phyloP scores from a whole-genome alignment of 192 early-diverging fungal genomes.

The Coemansia sp. region DNA sequence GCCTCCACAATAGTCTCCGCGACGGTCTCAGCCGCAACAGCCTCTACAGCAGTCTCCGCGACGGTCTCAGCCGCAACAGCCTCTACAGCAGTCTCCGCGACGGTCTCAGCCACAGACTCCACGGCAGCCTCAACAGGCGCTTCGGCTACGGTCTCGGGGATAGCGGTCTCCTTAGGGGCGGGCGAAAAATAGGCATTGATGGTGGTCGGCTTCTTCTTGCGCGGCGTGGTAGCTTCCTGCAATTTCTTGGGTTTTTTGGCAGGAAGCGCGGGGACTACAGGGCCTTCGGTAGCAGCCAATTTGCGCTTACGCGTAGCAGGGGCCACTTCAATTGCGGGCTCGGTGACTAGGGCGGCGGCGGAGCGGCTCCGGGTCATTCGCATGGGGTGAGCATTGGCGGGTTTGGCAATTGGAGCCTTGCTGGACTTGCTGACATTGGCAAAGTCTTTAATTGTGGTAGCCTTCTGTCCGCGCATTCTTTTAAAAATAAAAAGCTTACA shows the following conservation, averaged over 20 bases:
- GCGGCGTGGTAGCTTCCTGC: background rate
- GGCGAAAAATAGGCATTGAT: slow-evolving; percentile 31
- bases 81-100: background rate
- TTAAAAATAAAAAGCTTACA: no score
- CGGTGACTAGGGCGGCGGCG: background rate
- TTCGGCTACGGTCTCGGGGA: background rate
- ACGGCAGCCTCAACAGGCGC: background rate
- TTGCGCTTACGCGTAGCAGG: slow-evolving; percentile 33
- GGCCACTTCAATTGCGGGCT: background rate
- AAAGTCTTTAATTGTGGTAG: slow-evolving; percentile 35
- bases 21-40: background rate
- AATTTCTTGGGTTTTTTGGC: background rate
- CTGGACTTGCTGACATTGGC: slow-evolving; percentile 45
- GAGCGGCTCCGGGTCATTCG: slow-evolving; percentile 42
- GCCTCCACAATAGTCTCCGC: background rate
- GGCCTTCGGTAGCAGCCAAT: slow-evolving; percentile 9
- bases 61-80: no score
- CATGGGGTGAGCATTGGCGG: slow-evolving; percentile 1
- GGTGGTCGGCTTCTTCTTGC: slow-evolving; percentile 17
- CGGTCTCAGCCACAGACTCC: background rate
- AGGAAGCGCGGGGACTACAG: background rate
- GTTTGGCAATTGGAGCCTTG: slow-evolving; percentile 20
- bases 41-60: background rate
- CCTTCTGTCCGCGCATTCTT: background rate
- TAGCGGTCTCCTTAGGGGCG: background rate